A percentile compares a stretch with the other conserved stretches of the same genome.
These are phyloP conservation scores for Alternaria gansuensis DNA, from an alignment of 2,329 filamentous ascomycete genomes.

Conservation along the genomic window DNA sequence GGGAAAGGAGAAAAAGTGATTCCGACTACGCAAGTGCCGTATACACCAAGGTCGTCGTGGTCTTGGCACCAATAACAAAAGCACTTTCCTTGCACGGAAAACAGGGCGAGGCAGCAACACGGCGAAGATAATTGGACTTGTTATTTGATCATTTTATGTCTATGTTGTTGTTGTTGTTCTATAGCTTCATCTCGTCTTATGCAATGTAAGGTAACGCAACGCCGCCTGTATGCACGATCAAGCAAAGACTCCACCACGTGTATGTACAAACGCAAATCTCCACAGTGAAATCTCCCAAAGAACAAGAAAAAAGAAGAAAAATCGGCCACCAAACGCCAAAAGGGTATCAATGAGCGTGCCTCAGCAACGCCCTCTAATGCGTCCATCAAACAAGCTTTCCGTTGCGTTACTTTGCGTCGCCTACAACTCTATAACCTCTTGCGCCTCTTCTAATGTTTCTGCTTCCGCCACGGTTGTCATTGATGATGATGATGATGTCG, in stretches of 20 bases:
- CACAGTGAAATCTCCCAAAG: not conserved
- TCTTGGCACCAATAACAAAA: no score
- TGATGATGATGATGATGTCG: not conserved
- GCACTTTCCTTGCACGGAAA: no score
- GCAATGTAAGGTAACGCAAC: no score
- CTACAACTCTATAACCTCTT: slow-evolving; percentile 35
- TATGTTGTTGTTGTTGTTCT: no score
- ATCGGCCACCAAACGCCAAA: not conserved
- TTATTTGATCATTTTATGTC: no score
- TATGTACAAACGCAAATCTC: not conserved
- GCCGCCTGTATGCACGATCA: no score
- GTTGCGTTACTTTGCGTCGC: not conserved
- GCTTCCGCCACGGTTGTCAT: not conserved
- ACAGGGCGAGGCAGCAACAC: no score
- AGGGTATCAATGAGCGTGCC: slow-evolving; percentile 6
- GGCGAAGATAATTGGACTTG: no score
- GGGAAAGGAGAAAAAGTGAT: no score
- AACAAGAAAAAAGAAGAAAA: not conserved
- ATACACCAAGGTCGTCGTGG: no score
- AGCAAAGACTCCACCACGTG: not conserved
- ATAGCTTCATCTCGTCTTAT: no score
- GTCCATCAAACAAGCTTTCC: not conserved
- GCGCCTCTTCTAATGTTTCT: slow-evolving; percentile 9
- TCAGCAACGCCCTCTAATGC: not conserved
- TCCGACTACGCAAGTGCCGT: no score